Conservation (phyloP, 805 yeast genomes). For the Metschnikowia sp. region DNA sequence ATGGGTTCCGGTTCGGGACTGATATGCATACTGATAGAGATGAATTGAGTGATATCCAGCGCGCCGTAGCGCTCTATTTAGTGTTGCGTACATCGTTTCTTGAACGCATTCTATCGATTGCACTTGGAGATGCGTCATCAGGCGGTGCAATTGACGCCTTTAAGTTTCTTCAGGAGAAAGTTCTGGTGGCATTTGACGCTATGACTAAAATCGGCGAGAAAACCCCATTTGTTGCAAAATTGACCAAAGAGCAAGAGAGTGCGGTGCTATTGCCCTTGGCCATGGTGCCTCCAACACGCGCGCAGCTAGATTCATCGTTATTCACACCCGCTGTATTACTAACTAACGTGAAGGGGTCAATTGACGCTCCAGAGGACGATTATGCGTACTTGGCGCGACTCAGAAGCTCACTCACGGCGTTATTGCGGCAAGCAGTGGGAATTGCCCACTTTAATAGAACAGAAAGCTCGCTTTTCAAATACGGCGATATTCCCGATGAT, state of each 20-base stretch:
- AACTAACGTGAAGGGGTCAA: background rate
- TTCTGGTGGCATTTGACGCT: constrained; percentile 3
- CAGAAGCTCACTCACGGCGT: constrained; percentile 1
- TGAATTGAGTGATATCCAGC: constrained; percentile 1
- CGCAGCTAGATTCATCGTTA: background rate
- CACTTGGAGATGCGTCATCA: constrained; percentile 1
- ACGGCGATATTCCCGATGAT: constrained; percentile 9
- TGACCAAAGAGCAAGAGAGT: constrained; percentile 11
- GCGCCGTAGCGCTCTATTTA: constrained; percentile 9
- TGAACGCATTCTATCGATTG: constrained; percentile 7
- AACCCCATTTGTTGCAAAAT: background rate
- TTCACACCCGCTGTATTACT: constrained; percentile 8
- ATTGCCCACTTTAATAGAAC: background rate
- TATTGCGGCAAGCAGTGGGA: constrained; percentile 1
- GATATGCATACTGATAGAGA: background rate
- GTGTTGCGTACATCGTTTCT: constrained; percentile 10
- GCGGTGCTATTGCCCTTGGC: constrained; percentile 13
- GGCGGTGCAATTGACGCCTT: constrained; percentile 1
- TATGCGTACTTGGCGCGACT: constrained; percentile 1
- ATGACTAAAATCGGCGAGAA: background rate
- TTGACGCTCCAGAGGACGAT: background rate
- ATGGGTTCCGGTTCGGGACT: background rate
- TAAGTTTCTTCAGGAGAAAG: constrained; percentile 4
- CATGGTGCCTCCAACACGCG: constrained; percentile 8
- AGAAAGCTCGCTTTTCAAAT: background rate